Evolutionary conservation across 495 filamentous ascomycete genomes (phyloP).

Genomic region (Ramalina intermedia): DNA sequence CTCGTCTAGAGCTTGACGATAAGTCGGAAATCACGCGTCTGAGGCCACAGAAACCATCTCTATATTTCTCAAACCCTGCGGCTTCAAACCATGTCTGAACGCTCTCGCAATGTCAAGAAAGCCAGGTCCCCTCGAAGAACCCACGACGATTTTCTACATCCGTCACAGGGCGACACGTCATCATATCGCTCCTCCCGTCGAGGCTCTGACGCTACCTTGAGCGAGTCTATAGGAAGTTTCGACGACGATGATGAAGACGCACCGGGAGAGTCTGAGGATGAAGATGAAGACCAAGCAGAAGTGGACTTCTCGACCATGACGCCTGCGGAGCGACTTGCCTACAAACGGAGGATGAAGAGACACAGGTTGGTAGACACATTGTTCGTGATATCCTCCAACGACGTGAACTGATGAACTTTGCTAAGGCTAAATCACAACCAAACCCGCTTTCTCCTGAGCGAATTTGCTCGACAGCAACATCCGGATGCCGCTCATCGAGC

Average conservation of each 20-base stretch:
- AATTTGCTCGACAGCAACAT: conserved; percentile 90
- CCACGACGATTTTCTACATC: too few species aligned
- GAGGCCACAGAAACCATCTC: too few species aligned
- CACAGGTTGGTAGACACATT: conserved; percentile 51
- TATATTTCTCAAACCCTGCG: too few species aligned
- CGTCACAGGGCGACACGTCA: too few species aligned
- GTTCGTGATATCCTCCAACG: too few species aligned
- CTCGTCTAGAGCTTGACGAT: too few species aligned
- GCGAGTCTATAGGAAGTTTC: conserved; percentile 17
- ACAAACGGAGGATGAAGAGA: conserved; percentile 89
- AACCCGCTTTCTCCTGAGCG: conserved; percentile 92
- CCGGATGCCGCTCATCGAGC: conserved; percentile 90
- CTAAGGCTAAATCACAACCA: conserved; percentile 86
- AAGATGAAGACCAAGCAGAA: conserved; percentile 39
- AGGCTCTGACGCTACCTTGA: background rate
- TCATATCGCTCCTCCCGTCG: too few species aligned
- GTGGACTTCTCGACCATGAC: conserved; percentile 40
- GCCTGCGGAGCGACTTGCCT: conserved; percentile 55
- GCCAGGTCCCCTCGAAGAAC: too few species aligned
- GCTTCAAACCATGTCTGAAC: too few species aligned
- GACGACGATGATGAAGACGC: conserved; percentile 32
- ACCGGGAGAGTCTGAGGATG: conserved; percentile 20
- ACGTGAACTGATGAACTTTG: too few species aligned
- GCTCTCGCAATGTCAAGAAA: too few species aligned
- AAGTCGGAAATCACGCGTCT: too few species aligned